phyloP scores from a whole-genome alignment of 192 early-diverging fungal genomes.

The Coemansia sp. region DNA sequence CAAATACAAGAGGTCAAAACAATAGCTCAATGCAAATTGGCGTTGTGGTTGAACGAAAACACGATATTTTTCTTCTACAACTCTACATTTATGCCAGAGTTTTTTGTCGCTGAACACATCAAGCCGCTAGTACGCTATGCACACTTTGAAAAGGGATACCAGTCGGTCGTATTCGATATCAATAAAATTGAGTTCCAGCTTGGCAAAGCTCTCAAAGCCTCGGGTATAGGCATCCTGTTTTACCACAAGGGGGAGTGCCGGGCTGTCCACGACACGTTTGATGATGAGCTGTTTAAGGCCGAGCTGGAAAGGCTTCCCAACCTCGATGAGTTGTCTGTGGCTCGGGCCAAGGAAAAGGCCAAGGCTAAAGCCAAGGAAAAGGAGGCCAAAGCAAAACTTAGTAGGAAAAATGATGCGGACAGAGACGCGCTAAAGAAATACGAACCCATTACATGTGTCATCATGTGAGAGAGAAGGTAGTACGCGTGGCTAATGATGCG shows the following conservation, averaged over 20 bases:
- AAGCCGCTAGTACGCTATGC: background rate
- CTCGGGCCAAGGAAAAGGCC: background rate
- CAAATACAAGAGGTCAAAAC: background rate
- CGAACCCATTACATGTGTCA: background rate
- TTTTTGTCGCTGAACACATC: background rate
- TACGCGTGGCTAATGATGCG: background rate
- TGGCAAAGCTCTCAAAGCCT: background rate
- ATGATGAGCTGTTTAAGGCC: background rate
- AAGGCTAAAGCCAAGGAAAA: background rate
- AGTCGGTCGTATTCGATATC: background rate
- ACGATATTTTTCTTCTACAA: background rate
- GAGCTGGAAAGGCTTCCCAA: background rate
- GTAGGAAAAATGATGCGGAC: background rate
- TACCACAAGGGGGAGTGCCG: background rate
- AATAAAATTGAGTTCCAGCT: background rate
- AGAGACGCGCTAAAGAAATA: background rate
- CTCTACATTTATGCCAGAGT: background rate
- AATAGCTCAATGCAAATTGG: background rate
- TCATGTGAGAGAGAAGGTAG: background rate
- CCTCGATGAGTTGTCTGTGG: background rate
- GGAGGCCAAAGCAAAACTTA: background rate
- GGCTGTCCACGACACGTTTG: background rate
- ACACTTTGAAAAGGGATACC: background rate
- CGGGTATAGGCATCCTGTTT: background rate
- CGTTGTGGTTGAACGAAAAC: background rate